Conservation (phyloP, 331 rosid genomes). For the Dryas integrifolia region DNA sequence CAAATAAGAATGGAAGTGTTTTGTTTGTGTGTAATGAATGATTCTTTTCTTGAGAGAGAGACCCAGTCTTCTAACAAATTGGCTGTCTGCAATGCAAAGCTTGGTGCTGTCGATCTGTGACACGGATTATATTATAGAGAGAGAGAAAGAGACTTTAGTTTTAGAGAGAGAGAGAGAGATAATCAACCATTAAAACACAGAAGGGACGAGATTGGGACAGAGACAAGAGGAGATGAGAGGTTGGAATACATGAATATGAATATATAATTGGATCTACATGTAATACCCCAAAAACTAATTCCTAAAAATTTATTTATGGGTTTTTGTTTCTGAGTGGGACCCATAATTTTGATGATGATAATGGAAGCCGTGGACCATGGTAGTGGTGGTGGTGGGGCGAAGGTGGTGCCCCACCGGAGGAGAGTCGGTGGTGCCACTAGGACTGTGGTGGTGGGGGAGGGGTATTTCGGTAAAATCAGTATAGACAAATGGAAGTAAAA, state of each 20-base stretch:
- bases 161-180: constrained; percentile 1
- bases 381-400: neutral
- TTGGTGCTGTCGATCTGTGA: constrained; percentile 27
- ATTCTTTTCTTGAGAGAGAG: constrained; percentile 62
- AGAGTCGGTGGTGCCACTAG: constrained; percentile 8
- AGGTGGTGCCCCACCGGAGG: constrained; percentile 25
- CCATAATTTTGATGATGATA: constrained; percentile 6
- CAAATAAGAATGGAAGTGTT: neutral
- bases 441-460: neutral
- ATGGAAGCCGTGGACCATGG: neutral
- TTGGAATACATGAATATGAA: too few species aligned
- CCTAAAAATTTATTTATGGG: neutral
- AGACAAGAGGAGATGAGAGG: neutral
- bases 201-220: constrained; percentile 19
- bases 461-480: neutral
- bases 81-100: constrained; percentile 30
- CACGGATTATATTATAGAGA: constrained; percentile 26
- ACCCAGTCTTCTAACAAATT: constrained; percentile 33
- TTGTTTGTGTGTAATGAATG: constrained; percentile 36
- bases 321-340: constrained; percentile 30
- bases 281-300: too few species aligned
- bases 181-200: constrained; percentile 29
- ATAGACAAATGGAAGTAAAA: too few species aligned
- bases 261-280: neutral
- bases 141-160: neutral